These are phyloP conservation scores for Populus hybrid DNA, from an alignment of 441 rosid genomes.

Conservation along the genomic window DNA sequence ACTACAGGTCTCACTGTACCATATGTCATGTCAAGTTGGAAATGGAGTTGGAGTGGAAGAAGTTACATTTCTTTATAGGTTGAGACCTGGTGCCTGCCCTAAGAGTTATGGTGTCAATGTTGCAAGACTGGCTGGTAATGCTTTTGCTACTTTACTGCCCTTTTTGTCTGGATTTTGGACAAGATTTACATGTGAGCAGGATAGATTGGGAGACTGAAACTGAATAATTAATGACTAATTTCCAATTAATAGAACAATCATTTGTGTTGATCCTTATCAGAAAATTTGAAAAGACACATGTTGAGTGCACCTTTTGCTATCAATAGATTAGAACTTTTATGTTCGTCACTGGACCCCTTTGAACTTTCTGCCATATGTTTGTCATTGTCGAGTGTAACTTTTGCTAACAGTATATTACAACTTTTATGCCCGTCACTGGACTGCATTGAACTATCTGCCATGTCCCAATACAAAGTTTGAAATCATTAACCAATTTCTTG, in stretches of 20 bases:
- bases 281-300: background rate
- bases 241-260: background rate
- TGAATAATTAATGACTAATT: background rate
- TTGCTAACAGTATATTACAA: background rate
- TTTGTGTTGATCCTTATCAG: background rate
- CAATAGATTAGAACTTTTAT: background rate
- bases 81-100: conserved; percentile 86
- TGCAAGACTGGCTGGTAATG: conserved; percentile 90
- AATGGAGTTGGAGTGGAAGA: conserved; percentile 60
- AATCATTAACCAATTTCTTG: background rate
- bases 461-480: background rate
- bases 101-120: conserved; percentile 98
- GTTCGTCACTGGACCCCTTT: background rate
- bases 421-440: background rate
- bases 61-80: conserved; percentile 85
- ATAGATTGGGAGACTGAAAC: background rate
- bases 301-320: background rate
- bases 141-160: background rate
- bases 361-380: no score
- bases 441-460: background rate
- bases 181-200: background rate
- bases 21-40: conserved; percentile 95
- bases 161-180: conserved; percentile 2
- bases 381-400: background rate
- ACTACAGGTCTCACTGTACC: conserved; percentile 80